Evolutionary conservation across 805 yeast species (phyloP).

Genomic region (Wickerhamomyces canadensis): DNA sequence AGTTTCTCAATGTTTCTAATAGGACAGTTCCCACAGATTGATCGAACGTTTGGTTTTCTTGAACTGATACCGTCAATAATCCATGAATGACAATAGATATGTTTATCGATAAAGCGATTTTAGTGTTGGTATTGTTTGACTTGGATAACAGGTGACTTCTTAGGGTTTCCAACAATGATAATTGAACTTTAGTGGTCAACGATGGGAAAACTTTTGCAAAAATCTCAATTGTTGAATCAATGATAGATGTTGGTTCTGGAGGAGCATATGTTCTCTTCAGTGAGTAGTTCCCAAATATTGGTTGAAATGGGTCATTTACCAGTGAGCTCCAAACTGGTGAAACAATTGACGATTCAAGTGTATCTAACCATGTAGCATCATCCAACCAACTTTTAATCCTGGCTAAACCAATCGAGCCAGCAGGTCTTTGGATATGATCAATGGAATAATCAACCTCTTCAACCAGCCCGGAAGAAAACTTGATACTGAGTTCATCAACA

Average conservation of each 20-base stretch:
- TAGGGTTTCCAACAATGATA: slow-evolving; percentile 79
- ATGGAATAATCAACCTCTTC: slow-evolving; percentile 13
- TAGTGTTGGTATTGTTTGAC: slow-evolving; percentile 27
- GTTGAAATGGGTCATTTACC: slow-evolving; percentile 35
- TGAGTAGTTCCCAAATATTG: slow-evolving; percentile 27
- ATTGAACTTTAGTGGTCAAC: slow-evolving; percentile 74
- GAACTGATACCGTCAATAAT: slow-evolving; percentile 23
- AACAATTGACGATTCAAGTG: slow-evolving; percentile 27
- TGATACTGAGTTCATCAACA: slow-evolving; percentile 33
- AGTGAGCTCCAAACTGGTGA: slow-evolving; percentile 36
- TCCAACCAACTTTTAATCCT: slow-evolving; percentile 27
- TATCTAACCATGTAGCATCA: slow-evolving; percentile 30
- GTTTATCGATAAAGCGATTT: slow-evolving; percentile 54
- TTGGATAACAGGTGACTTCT: slow-evolving; percentile 48
- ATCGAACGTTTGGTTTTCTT: slow-evolving; percentile 24
- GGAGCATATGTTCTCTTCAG: slow-evolving; percentile 33
- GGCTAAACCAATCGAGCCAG: slow-evolving; percentile 27
- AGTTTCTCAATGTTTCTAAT: slow-evolving; percentile 42
- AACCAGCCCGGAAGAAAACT: slow-evolving; percentile 10
- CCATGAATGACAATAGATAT: slow-evolving; percentile 60
- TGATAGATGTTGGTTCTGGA: slow-evolving; percentile 43
- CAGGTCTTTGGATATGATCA: slow-evolving; percentile 13
- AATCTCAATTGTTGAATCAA: slow-evolving; percentile 77
- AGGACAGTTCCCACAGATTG: slow-evolving; percentile 37
- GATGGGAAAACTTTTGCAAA: slow-evolving; percentile 67